phyloP scores from a whole-genome alignment of 352 stramenopile species.

The Thalassiosira exigua region DNA sequence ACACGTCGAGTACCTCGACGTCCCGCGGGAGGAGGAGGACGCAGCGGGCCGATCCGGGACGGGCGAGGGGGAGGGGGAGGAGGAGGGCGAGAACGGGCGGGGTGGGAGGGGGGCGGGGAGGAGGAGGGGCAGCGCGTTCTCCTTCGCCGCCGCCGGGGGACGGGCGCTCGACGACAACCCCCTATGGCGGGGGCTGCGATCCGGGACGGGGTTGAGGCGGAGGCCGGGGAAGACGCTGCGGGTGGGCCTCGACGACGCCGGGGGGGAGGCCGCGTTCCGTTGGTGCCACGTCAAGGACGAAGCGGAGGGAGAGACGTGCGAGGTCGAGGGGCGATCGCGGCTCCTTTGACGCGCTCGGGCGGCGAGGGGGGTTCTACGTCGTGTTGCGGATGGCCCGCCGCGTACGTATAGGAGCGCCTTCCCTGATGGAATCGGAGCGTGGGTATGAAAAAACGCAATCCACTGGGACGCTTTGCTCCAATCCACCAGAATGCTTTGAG shows the following conservation, averaged over 20 bases:
- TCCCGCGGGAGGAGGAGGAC: constrained; percentile 10
- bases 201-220: background rate
- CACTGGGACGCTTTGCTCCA: too few relatives aligned
- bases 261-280: background rate
- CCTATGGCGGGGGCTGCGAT: background rate
- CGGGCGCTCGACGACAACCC: background rate
- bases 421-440: too few relatives aligned
- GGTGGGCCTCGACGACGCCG: background rate
- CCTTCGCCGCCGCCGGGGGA: background rate
- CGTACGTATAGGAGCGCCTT: too few relatives aligned
- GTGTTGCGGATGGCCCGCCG: too few relatives aligned
- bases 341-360: too few relatives aligned
- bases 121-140: background rate
- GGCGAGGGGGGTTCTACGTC: too few relatives aligned
- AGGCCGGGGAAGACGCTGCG: background rate
- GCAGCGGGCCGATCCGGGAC: too few relatives aligned
- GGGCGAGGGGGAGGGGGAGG: too few relatives aligned
- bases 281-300: background rate
- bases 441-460: too few relatives aligned
- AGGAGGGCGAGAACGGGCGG: too few relatives aligned
- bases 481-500: background rate
- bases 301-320: background rate
- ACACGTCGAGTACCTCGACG: constrained; percentile 50
- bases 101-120: too few relatives aligned
- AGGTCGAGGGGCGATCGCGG: background rate